These are phyloP conservation scores for Globisporangium parvum DNA, from an alignment of 352 stramenopile genomes.

Conservation along the genomic window DNA sequence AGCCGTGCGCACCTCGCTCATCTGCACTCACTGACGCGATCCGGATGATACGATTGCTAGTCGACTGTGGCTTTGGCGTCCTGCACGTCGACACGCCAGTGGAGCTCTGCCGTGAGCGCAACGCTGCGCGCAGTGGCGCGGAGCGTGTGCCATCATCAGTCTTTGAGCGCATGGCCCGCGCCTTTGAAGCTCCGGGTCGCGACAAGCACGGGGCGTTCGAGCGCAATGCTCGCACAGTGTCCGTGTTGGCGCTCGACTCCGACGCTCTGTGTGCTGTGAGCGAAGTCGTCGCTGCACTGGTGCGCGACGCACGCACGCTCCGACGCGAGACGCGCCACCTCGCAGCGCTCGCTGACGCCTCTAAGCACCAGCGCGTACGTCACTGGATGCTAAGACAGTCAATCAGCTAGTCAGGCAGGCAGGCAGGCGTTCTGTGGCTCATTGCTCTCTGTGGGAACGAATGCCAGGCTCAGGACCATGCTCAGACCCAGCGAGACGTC, in stretches of 20 bases:
- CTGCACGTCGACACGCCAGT: constrained; percentile 27
- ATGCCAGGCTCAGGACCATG: not conserved
- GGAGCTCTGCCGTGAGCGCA: constrained; percentile 31
- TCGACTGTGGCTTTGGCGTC: constrained; percentile 38
- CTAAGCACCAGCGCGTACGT: not conserved
- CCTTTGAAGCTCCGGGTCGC: constrained; percentile 35
- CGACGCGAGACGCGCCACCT: no score
- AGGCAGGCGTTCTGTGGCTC: not conserved
- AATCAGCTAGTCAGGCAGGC: no score
- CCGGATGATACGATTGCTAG: no score
- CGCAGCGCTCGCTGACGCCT: no score
- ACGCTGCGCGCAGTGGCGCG: constrained; percentile 20
- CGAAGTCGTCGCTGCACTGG: not conserved
- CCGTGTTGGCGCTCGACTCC: not conserved
- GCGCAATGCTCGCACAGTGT: constrained; percentile 20
- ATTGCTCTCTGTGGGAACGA: not conserved
- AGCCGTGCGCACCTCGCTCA: not conserved
- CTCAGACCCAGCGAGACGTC: constrained; percentile 23
- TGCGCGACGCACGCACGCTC: not conserved
- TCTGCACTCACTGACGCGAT: constrained; percentile 2
- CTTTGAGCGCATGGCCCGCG: constrained; percentile 39
- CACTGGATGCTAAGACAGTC: not conserved
- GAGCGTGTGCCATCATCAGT: constrained; percentile 31
- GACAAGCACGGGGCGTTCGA: constrained; percentile 24
- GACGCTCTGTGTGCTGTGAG: not conserved